phyloP scores from a whole-genome alignment of 2,329 filamentous ascomycete genomes.

The Clonostachys solani region DNA sequence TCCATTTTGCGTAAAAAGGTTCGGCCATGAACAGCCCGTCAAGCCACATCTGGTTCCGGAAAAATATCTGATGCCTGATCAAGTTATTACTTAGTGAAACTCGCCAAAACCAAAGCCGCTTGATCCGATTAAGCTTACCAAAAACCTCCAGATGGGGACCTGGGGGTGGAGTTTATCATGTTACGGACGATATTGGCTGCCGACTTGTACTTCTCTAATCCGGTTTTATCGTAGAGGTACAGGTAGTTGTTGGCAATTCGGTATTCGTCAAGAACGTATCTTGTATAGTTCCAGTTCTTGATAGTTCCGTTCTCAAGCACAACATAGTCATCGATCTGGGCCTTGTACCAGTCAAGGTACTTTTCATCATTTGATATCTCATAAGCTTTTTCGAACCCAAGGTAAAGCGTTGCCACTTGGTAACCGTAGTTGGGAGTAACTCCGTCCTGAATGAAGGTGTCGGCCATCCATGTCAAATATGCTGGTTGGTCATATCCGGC shows the following conservation, averaged over 20 bases:
- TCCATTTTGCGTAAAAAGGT: conserved; percentile 33
- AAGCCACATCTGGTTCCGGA: conserved; percentile 50
- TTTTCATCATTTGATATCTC: conserved; percentile 31
- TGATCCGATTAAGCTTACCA: conserved; percentile 36
- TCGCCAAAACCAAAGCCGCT: neutral
- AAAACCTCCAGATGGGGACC: conserved; percentile 44
- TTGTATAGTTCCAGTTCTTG: conserved; percentile 35
- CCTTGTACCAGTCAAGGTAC: conserved; percentile 35
- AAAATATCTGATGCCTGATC: conserved; percentile 34
- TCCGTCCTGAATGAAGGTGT: conserved; percentile 37
- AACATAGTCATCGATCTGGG: conserved; percentile 36
- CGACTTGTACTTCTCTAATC: conserved; percentile 37
- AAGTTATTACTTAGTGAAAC: neutral
- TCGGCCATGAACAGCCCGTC: conserved; percentile 47
- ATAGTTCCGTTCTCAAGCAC: conserved; percentile 41
- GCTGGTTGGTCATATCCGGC: neutral
- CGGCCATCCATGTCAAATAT: conserved; percentile 30
- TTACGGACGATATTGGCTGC: conserved; percentile 37
- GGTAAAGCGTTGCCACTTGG: conserved; percentile 38
- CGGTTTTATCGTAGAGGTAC: conserved; percentile 36
- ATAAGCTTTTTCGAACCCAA: conserved; percentile 39
- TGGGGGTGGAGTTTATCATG: conserved; percentile 34
- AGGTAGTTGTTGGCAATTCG: conserved; percentile 46
- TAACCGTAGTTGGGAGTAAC: conserved; percentile 34
- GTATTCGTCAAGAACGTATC: conserved; percentile 45